Conservation (phyloP, 306 rosid genomes). For the Fragaria ananassa region DNA sequence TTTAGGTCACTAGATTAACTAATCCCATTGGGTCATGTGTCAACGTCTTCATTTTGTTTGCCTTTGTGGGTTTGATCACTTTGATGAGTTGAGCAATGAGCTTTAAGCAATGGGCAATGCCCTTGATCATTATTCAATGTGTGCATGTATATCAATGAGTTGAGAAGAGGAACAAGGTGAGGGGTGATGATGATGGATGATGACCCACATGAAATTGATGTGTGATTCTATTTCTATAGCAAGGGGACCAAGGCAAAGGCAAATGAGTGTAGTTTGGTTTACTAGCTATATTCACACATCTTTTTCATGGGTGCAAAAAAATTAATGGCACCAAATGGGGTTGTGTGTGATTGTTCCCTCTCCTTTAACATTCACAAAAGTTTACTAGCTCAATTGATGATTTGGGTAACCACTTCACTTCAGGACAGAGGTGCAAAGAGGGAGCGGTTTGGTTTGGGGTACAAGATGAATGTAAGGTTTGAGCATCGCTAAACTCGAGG, state of each 20-base stretch:
- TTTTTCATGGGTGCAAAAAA: slow-evolving; percentile 39
- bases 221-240: slow-evolving; percentile 51
- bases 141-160: slow-evolving; percentile 31
- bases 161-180: slow-evolving; percentile 32
- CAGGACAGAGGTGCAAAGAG: too few relatives aligned
- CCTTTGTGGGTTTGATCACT: slow-evolving; percentile 29
- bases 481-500: too few relatives aligned
- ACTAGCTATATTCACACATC: slow-evolving; percentile 44
- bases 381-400: background rate
- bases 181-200: slow-evolving; percentile 8
- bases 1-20: slow-evolving; percentile 21
- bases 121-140: slow-evolving; percentile 4
- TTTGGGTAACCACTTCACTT: background rate
- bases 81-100: slow-evolving; percentile 32
- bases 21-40: slow-evolving; percentile 42
- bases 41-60: slow-evolving; percentile 39
- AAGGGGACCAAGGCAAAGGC: slow-evolving; percentile 48
- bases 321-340: slow-evolving; percentile 23
- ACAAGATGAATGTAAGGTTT: too few relatives aligned
- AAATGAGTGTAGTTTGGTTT: slow-evolving; percentile 38
- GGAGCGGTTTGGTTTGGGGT: too few relatives aligned
- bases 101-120: slow-evolving; percentile 15
- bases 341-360: slow-evolving; percentile 42
- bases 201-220: slow-evolving; percentile 64
- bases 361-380: slow-evolving; percentile 26